Base-by-base conservation (phyloP, 2,329 filamentous ascomycete genomes). In the Davidsoniella neocaledoniae region DNA sequence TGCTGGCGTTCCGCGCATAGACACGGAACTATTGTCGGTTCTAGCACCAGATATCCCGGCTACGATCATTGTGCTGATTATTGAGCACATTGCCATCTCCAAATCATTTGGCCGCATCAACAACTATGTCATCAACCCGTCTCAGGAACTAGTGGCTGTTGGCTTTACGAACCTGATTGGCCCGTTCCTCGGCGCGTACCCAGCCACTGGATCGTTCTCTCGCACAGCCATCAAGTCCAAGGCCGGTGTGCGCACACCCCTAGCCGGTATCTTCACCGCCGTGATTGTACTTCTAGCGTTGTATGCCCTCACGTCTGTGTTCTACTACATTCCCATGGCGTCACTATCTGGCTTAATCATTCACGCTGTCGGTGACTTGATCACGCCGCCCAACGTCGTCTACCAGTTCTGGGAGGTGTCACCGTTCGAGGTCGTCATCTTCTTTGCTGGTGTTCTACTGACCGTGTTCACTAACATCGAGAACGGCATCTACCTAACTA, bases 191-290 rank as follows among this genome's bases (percentile, higher is more conserved):
- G 83, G 86, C 47, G 86, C 72, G 2, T 94, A 93, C 57, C 85
- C 86, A 3, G 83, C 85, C 0, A 94, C 86, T 9, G 87, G 86
- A 5, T 93, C 86, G 2, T 94, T 94, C 70, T 90, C 84, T 6
- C 78, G 86, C 54, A 94, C 86, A 19, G 87, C 86, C 46, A 93
- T 94, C 69, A 93, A 93, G 65, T 85, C 86, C n/a, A 94, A 94
- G 66, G 85, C 86, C 48, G 86, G 86, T 61, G 86, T 93, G 1
- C 79, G 86, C 40, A 94, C 86, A 4, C 87, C 86, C 1, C 77
- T 93, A 50, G 86, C 84, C 33, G 86, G 86, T 70, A 75, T 90
- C 43, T 86, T 93, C 54, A 94, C 86, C 9, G 86, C 82, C 1
- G 54, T 86, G 17, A 76, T 94, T 9, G 86, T 94, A 7, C 69